phyloP scores from a whole-genome alignment of 306 rosid genomes.

The Casuarina equisetifolia region DNA sequence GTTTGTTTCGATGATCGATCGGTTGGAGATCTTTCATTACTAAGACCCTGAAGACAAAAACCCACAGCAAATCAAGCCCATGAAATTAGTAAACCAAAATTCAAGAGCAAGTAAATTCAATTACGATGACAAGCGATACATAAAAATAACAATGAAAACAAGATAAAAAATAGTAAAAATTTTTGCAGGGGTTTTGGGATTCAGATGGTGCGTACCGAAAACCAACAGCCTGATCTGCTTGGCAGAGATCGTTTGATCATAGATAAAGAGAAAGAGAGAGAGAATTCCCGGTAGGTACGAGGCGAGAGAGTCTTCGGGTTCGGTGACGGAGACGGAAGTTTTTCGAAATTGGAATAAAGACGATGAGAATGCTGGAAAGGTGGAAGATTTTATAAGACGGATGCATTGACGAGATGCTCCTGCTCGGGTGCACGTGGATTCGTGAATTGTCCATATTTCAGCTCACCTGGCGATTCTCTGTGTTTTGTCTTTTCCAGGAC shows the following conservation, averaged over 20 bases:
- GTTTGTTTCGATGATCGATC: neutral
- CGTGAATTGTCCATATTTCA: too few relatives aligned
- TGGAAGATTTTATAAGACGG: neutral
- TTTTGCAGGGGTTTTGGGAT: neutral
- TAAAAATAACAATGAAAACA: neutral
- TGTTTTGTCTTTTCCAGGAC: too few relatives aligned
- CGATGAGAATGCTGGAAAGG: neutral
- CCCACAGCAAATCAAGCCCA: conserved; percentile 10
- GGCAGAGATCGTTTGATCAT: neutral
- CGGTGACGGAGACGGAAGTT: neutral
- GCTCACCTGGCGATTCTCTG: too few relatives aligned
- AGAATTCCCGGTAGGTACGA: neutral
- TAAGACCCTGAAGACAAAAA: neutral
- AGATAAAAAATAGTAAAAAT: neutral
- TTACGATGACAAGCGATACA: neutral
- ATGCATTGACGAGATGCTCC: too few relatives aligned
- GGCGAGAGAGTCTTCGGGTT: neutral
- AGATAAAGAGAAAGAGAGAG: neutral
- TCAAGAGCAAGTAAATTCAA: neutral
- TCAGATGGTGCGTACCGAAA: neutral
- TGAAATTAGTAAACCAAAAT: neutral
- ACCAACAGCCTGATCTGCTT: neutral
- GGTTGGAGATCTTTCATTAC: conserved; percentile 3
- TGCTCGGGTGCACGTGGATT: too few relatives aligned
- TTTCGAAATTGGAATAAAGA: neutral